Percentiles rank a stretch among this genome's conserved stretches.
Conservation (phyloP, 2,329 filamentous ascomycete genomes). For the Helotiales sp. region DNA sequence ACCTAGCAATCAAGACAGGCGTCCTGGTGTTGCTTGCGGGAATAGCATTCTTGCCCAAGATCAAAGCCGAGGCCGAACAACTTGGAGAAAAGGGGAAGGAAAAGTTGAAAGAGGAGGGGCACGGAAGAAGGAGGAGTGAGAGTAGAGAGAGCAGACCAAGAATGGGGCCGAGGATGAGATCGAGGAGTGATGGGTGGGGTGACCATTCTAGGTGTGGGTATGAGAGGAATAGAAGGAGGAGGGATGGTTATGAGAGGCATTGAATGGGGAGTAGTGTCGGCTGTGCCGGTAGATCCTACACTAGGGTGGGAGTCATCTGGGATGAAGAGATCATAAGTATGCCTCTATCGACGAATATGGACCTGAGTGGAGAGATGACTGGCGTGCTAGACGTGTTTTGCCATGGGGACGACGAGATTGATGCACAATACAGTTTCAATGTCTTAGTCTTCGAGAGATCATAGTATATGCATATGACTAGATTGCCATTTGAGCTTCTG, state of each 20-base stretch:
- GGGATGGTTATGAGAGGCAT: neutral
- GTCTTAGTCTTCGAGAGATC: too few relatives aligned
- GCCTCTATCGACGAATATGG: too few relatives aligned
- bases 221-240: neutral
- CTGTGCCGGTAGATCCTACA: neutral
- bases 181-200: neutral
- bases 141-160: neutral
- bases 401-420: too few relatives aligned
- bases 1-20: constrained; percentile 16
- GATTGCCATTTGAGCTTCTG: too few relatives aligned
- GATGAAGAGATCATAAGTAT: too few relatives aligned
- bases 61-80: constrained; percentile 14
- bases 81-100: constrained; percentile 1
- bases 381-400: too few relatives aligned
- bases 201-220: neutral
- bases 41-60: constrained; percentile 14
- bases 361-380: too few relatives aligned
- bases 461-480: too few relatives aligned
- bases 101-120: neutral
- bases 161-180: neutral
- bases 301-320: neutral
- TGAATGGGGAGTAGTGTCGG: neutral
- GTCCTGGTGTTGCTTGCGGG: constrained; percentile 10
- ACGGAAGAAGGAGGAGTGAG: neutral
- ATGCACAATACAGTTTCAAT: too few relatives aligned